Percentiles rank a stretch among this genome's conserved stretches.
Evolutionary conservation across 805 yeast genomes (phyloP).

Genomic region (Isabelozyma pseudorhagii): DNA sequence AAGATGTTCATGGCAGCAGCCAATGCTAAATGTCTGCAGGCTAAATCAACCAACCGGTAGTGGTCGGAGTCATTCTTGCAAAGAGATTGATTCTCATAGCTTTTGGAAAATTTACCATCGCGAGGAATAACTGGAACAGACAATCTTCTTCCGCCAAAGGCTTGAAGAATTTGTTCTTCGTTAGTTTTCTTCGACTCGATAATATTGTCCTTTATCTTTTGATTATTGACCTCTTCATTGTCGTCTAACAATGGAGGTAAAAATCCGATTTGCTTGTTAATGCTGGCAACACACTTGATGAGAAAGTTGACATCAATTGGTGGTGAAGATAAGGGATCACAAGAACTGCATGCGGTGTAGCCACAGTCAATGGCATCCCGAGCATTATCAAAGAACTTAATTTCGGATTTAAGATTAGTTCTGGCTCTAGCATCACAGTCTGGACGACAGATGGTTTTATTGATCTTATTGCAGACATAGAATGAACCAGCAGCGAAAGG

Average conservation of each 20-base stretch:
- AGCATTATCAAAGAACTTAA: conserved; percentile 40
- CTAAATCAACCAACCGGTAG: conserved; percentile 64
- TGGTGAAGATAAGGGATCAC: conserved; percentile 51
- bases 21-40: conserved; percentile 78
- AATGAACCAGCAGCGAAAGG: conserved; percentile 64
- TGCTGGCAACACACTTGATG: conserved; percentile 47
- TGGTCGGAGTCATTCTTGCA: conserved; percentile 68
- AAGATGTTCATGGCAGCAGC: conserved; percentile 60
- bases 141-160: conserved; percentile 20
- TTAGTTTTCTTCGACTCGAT: conserved; percentile 20
- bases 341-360: conserved; percentile 49
- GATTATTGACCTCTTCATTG: conserved; percentile 37
- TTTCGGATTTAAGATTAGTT: conserved; percentile 42
- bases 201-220: conserved; percentile 34
- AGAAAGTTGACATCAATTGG: conserved; percentile 45
- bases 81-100: conserved; percentile 21
- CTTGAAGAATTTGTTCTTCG: conserved; percentile 21
- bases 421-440: conserved; percentile 55
- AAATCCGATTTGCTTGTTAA: conserved; percentile 59
- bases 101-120: conserved; percentile 22
- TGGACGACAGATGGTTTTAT: conserved; percentile 58
- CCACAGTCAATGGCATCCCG: conserved; percentile 45
- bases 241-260: conserved; percentile 49
- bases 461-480: conserved; percentile 45
- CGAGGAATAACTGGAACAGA: conserved; percentile 26